Evolutionary conservation across 2,329 filamentous ascomycete species (phyloP).

Genomic region (Cryphonectria carpinicola): DNA sequence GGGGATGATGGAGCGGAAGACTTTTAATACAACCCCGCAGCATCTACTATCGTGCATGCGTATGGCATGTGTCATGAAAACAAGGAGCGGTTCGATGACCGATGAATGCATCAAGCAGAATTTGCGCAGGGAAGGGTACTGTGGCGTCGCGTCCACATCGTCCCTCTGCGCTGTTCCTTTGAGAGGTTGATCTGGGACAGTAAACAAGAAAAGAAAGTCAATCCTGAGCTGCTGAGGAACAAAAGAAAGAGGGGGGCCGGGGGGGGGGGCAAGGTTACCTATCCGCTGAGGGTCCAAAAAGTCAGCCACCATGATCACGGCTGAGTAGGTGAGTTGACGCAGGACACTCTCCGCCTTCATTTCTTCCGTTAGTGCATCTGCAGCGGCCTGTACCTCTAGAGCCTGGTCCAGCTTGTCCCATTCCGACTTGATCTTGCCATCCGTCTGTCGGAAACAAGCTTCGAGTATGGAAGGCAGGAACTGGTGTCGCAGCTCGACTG

Average conservation of each 20-base stretch:
- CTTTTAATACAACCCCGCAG: conserved; percentile 80
- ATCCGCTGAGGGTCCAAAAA: conserved; percentile 76
- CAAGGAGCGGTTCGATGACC: conserved; percentile 83
- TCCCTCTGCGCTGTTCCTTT: conserved; percentile 14
- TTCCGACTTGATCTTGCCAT: conserved; percentile 82
- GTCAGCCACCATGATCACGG: conserved; percentile 88
- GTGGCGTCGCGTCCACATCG: conserved; percentile 17
- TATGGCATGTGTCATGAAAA: conserved; percentile 90
- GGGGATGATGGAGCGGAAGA: conserved; percentile 83
- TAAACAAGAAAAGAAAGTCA: not conserved
- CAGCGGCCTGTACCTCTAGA: conserved; percentile 65
- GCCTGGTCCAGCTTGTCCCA: conserved; percentile 77
- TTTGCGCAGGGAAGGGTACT: conserved; percentile 68
- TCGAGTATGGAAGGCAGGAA: conserved; percentile 86
- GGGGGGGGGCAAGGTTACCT: conserved; percentile 51
- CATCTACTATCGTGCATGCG: conserved; percentile 88
- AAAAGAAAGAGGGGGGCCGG: not conserved
- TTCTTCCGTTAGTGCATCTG: conserved; percentile 85
- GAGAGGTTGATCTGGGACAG: conserved; percentile 10
- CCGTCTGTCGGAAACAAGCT: conserved; percentile 82
- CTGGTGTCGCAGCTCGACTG: conserved; percentile 72
- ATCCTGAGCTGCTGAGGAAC: conserved; percentile 12
- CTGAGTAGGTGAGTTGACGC: conserved; percentile 87
- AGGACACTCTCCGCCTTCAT: conserved; percentile 98
- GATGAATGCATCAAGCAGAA: conserved; percentile 80